Base-by-base conservation (phyloP, 2,329 filamentous ascomycete species). In the Ambrosiella xylebori region DNA sequence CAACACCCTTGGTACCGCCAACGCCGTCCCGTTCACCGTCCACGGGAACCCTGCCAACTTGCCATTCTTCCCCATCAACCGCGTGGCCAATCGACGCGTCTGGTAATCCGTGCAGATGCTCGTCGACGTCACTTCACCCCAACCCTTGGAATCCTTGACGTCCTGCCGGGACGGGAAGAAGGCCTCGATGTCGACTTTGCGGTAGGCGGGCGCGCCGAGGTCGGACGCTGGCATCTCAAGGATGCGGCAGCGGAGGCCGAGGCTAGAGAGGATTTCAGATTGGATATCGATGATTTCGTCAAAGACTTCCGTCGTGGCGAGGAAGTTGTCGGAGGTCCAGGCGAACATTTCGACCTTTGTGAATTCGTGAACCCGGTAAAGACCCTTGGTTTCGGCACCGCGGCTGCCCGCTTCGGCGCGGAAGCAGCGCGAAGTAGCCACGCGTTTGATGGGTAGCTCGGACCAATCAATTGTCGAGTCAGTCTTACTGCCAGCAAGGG, bases 271-370 rank as follows among this genome's bases (percentile, higher is more conserved):
- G 58, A 98, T 90, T 66, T 93, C 85, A 1, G 80, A 85, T 71
- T 98, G 93, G 57, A 96, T 84, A 61, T 81, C 78, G 56, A 96
- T 73, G 75, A 98, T 88, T 70, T 96, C 89, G 55, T 86, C 75
- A 68, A 95, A 95, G 11, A 91, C 65, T 0, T 77, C 72, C 7
- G 76, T 72, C 45, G 69, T 66, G 38, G 66, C 67, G 1, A 65
- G 59, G 1, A 39, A 0, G 2, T 9, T 9, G 57, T 80, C 75
- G 1, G 86, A 81, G 3, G 88, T 85, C 93, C 93, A 98, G 0
- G 86, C 89, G 68, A 98, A 97, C 76, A 98, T 83, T 70, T 98
- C 93, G 0, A 98, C 91, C 69, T 98, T 98, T 36, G 89, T 95
- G 71, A 98, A 98, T 71, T 98, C 93, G 71, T 98, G 93, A 2